Evolutionary conservation across 2,329 filamentous ascomycete species (phyloP), one percentile per base, ranked within the genome.

Genomic region (Nigrograna mackinnonii): DNA sequence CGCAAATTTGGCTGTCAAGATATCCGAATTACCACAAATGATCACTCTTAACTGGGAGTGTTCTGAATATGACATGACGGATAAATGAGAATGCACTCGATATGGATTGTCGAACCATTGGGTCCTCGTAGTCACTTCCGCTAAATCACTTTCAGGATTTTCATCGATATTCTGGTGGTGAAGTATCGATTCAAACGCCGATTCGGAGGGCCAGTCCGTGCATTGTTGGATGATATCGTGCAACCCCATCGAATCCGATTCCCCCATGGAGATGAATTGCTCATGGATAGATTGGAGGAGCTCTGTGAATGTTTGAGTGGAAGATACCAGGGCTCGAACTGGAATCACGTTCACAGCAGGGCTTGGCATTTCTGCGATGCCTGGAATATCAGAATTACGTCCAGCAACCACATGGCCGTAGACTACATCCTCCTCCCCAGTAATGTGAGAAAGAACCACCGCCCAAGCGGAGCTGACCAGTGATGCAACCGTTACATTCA

Each of bases 401-500:
- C 60, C 58, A 20, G 49, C 46, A 4, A 55, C 22, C 2, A 53
- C 52, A 9, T 47, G 45, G 11, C 55, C 58, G 21, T 62, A 58
- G 3, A 60, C 41, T 6, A 61, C 45, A 31, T 61, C 55, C 9
- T 54, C 41, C 14, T 38, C 54, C 3, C 53, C 57, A 0, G 67
- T 58, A 16, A 54, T 14, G n/a, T 58, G 49, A 4, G 62, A 57
- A 11, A 72, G 41, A 3, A 64, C 58, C 3, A 52, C 35, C 0
- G 68, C 58, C 69, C 69, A 71, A 1, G 69, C 68, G 4, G 64
- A 64, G 33, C 71, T 71, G 50, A 72, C 46, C 13, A 71, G 24
- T 1, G 67, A 70, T 6, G 68, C 66, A 4, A 52, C 49, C 16
- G 60, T 62, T 19, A 60, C 5, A 16, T 19, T 4, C 6, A 18